Percentiles rank a stretch among this genome's conserved stretches.
These are phyloP conservation scores for Mortierella claussenii DNA, from an alignment of 192 early-diverging fungal species.

Conservation along the genomic window DNA sequence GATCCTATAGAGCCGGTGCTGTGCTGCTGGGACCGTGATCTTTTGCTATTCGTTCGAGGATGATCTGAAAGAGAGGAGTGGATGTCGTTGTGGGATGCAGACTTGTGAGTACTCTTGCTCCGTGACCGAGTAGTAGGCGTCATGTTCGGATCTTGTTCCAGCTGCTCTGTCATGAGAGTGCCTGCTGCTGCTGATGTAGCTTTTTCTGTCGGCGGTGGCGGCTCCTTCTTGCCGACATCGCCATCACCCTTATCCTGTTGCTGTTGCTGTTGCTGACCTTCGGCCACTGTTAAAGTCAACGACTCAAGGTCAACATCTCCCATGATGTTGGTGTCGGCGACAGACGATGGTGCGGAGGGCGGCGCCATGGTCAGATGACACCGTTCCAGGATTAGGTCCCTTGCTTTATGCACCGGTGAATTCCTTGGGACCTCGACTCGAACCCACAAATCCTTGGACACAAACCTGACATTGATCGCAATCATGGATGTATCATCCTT, in stretches of 20 bases:
- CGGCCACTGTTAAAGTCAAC: neutral
- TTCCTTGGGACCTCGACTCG: conserved; percentile 34
- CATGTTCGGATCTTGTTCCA: neutral
- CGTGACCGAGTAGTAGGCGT: conserved; percentile 1
- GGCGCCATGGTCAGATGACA: conserved; percentile 25
- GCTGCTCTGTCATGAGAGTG: neutral
- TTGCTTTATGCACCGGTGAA: conserved; percentile 24
- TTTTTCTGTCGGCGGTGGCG: too few species aligned
- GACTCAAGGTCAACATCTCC: neutral
- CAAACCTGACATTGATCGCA: conserved; percentile 24
- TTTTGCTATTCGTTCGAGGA: neutral
- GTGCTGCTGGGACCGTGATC: conserved; percentile 9
- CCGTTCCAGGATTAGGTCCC: conserved; percentile 28
- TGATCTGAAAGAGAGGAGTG: neutral
- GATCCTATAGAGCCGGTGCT: conserved; percentile 8
- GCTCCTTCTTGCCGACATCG: too few species aligned
- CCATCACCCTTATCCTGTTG: neutral
- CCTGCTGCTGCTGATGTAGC: neutral
- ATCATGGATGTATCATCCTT: conserved; percentile 23
- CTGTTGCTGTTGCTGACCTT: neutral
- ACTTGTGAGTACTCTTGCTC: conserved; percentile 1
- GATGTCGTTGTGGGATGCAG: neutral
- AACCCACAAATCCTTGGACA: conserved; percentile 40
- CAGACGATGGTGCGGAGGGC: conserved; percentile 29
- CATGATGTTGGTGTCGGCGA: conserved; percentile 7